phyloP scores from a whole-genome alignment of 257 asterid genomes.

The Craterostigma plantagineum region DNA sequence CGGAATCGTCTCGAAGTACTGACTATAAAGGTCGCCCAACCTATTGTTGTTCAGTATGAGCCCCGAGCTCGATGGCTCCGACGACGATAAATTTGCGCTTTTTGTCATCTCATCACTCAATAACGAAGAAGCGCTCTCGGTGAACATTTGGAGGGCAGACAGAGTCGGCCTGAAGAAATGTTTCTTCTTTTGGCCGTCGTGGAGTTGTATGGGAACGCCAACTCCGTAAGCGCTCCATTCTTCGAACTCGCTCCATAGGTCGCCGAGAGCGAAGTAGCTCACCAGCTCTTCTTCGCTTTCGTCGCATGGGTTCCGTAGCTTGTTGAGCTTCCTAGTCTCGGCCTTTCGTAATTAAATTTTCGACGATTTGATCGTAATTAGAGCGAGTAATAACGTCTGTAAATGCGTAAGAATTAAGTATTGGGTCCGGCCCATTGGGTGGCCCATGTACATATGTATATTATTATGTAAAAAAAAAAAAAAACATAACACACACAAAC shows the following conservation, averaged over 20 bases:
- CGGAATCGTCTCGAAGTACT: conserved; percentile 42
- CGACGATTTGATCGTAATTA: neutral
- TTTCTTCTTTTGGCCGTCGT: conserved; percentile 40
- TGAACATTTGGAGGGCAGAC: conserved; percentile 87
- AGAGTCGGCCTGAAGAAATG: conserved; percentile 86
- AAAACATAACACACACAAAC: no score
- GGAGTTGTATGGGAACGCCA: conserved; percentile 58
- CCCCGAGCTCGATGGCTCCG: no score
- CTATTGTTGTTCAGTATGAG: no score
- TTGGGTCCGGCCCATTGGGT: no score
- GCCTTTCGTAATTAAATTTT: neutral
- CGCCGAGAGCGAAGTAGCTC: conserved; percentile 54
- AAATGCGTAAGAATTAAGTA: no score
- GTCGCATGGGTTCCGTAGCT: conserved; percentile 86
- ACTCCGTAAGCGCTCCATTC: conserved; percentile 96
- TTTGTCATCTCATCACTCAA: conserved; percentile 63
- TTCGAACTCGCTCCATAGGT: conserved; percentile 69
- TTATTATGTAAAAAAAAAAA: no score
- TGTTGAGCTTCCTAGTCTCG: conserved; percentile 64
- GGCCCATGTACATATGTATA: no score
- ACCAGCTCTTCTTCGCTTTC: conserved; percentile 67
- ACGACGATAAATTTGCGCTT: conserved; percentile 29
- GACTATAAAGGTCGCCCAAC: conserved; percentile 42
- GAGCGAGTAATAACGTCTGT: no score
- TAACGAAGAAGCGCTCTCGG: conserved; percentile 56